Base-by-base conservation (phyloP, 805 yeast species). In the Sugiyamaella chiloensis region DNA sequence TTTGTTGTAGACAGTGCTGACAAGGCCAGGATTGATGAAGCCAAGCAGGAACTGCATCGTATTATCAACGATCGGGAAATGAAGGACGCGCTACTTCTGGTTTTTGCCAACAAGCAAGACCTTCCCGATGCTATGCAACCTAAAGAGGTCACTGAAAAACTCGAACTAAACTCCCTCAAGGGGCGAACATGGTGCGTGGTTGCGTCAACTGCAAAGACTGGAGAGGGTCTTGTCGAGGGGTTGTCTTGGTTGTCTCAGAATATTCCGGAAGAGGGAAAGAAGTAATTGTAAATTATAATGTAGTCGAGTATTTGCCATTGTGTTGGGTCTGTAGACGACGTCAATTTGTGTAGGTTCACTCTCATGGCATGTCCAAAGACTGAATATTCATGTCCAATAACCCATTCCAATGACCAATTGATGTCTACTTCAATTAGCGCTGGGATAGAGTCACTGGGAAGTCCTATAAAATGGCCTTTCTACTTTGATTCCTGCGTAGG, bases 101-200 rank as follows among this genome's bases (percentile, higher is more conserved):
- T 89, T 5, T 80, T 88, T 71, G 96, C 96, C 48, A 89, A 89
- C 68, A 87, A 87, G 65, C 95, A 87, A 67, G 96, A 87, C 68
- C 70, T 85, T 54, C 76, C 78, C 12, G 79, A 77, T 32, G 82
- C 91, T 40, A 70, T 83, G 69, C 83, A 78, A 60, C 91, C 95
- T 44, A 82, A 82, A 63, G 91, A 89, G 60, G 71, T 89, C 53
- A 85, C 89, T 48, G 86, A 85, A 57, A 72, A 73, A 54, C 76
- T 89, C 52, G 80, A 83, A 49, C 73, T 90, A 66, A 70, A 76
- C 43, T 64, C 79, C 47, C 75, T 80, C 58, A 75, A 81, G 49
- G 80, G 78, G 44, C 91, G 89, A 62, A 73, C 83, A 46, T 90
- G 95, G 95, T 85, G 93, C 43, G 95, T 90, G 30, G 86, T 90